A percentile compares a stretch with the other conserved stretches of the same genome.
These are phyloP conservation scores for Pseudopediastrum boryanum DNA, from an alignment of 139 green algal species.

Conservation along the genomic window DNA sequence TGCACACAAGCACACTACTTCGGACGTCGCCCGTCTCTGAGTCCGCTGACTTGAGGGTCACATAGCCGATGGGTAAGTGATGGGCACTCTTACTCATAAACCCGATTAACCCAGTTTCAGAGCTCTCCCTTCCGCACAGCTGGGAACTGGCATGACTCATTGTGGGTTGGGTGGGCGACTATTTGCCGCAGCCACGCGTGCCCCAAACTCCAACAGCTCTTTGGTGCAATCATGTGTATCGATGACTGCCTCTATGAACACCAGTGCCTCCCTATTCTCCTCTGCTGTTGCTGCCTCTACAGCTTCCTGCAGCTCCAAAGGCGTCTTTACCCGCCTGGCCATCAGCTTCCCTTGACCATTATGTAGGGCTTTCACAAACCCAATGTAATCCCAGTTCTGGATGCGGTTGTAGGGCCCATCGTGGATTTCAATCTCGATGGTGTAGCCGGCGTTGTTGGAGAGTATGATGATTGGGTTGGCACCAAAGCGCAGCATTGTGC, in stretches of 20 bases:
- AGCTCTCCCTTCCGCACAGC: too few relatives aligned
- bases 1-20: too few relatives aligned
- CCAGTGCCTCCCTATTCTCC: conserved; percentile 57
- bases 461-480: conserved; percentile 84
- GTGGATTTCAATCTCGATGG: conserved; percentile 65
- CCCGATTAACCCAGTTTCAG: too few relatives aligned
- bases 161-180: too few relatives aligned
- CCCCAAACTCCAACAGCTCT: conserved; percentile 87
- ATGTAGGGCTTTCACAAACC: conserved; percentile 46
- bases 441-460: conserved; percentile 85
- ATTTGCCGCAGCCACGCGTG: conserved; percentile 73
- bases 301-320: conserved; percentile 65
- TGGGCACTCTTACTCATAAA: too few relatives aligned
- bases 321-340: conserved; percentile 59
- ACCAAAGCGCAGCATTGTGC: conserved; percentile 76
- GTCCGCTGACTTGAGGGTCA: too few relatives aligned
- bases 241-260: conserved; percentile 69
- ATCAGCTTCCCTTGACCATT: conserved; percentile 51
- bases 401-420: conserved; percentile 44
- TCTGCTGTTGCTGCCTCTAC: conserved; percentile 43
- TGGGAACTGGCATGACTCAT: too few relatives aligned
- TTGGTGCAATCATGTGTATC: conserved; percentile 72
- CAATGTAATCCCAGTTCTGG: conserved; percentile 32
- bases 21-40: too few relatives aligned
- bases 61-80: too few relatives aligned